A percentile compares a stretch with the other conserved stretches of the same genome.
Conservation (phyloP, 331 rosid species). For the Dryas integrifolia region DNA sequence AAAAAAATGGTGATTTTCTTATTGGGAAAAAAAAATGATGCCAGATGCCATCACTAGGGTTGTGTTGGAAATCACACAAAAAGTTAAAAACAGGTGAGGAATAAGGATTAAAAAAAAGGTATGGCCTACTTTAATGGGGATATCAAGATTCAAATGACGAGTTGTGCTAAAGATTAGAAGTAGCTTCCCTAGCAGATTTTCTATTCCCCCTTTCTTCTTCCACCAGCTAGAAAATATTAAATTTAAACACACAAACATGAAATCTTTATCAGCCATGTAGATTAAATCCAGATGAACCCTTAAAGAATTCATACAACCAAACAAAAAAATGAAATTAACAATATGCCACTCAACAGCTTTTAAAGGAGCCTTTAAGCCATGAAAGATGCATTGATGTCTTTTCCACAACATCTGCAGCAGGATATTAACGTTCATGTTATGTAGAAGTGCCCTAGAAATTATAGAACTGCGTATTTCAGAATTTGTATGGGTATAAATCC, state of each 20-base stretch:
- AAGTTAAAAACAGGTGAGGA: neutral
- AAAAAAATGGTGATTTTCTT: neutral
- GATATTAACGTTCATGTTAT: neutral
- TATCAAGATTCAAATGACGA: neutral
- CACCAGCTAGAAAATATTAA: neutral
- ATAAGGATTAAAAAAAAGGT: neutral
- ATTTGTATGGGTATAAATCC: neutral
- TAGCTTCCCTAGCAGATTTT: neutral
- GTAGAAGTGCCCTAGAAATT: neutral
- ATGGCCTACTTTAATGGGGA: neutral
- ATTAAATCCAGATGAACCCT: neutral
- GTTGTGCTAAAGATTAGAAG: neutral
- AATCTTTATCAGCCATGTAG: neutral
- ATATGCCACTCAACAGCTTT: neutral
- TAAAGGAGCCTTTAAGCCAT: neutral
- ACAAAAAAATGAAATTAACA: neutral
- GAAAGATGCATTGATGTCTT: neutral
- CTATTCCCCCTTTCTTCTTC: neutral
- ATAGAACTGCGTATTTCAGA: neutral
- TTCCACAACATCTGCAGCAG: neutral
- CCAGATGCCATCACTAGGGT: neutral
- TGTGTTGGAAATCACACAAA: slow-evolving; percentile 1
- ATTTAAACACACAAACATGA: neutral
- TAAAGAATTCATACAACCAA: neutral
- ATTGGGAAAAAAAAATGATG: neutral